These are phyloP conservation scores for Claviceps maximensis DNA, from an alignment of 2,329 filamentous ascomycete genomes.

Conservation along the genomic window DNA sequence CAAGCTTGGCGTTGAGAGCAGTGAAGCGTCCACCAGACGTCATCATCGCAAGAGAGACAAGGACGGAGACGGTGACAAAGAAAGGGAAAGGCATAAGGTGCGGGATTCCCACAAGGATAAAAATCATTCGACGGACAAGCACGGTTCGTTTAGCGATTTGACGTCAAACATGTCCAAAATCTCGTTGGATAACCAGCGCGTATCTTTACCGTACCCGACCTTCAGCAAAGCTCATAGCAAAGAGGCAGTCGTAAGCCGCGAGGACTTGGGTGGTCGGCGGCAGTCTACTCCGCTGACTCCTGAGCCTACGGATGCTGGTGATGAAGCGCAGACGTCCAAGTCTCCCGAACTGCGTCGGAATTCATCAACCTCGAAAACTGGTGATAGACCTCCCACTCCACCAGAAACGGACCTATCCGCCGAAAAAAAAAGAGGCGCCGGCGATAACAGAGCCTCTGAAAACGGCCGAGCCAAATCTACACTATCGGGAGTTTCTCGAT, in stretches of 20 bases:
- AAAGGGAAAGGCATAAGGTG: slow-evolving; percentile 23
- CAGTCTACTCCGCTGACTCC: slow-evolving; percentile 45
- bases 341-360: slow-evolving; percentile 30
- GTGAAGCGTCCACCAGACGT: slow-evolving; percentile 24
- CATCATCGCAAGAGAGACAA: slow-evolving; percentile 19
- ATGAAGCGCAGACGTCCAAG: slow-evolving; percentile 27
- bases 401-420: slow-evolving; percentile 49
- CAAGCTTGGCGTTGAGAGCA: slow-evolving; percentile 26
- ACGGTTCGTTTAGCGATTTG: slow-evolving; percentile 33
- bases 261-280: slow-evolving; percentile 28
- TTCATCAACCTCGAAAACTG: slow-evolving; percentile 26
- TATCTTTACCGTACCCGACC: slow-evolving; percentile 58
- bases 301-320: slow-evolving; percentile 55
- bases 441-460: slow-evolving; percentile 16
- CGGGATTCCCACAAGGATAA: slow-evolving; percentile 21
- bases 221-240: slow-evolving; percentile 90
- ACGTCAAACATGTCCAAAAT: slow-evolving; percentile 32
- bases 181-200: slow-evolving; percentile 28
- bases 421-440: slow-evolving; percentile 24
- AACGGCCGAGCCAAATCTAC: slow-evolving; percentile 29
- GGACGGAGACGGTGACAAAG: slow-evolving; percentile 17
- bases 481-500: slow-evolving; percentile 29
- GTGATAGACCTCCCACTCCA: slow-evolving; percentile 44
- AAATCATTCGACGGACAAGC: slow-evolving; percentile 14
- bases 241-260: slow-evolving; percentile 58